Evolutionary conservation across 148 eudicot genomes (phyloP).

Genomic region (Vaccinium darrowii): DNA sequence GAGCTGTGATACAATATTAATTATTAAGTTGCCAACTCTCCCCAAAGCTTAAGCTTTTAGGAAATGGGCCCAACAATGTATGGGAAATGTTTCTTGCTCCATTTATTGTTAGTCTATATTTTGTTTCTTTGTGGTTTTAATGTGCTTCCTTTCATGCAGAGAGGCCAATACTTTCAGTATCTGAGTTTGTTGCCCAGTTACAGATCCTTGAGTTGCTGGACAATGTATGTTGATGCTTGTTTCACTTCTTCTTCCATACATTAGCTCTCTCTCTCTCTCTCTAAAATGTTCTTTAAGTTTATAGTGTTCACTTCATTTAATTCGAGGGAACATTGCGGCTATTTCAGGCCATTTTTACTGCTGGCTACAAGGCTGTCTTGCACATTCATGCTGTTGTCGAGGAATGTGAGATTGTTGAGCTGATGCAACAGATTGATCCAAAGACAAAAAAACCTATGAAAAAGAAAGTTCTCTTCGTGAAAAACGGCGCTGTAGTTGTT

Average conservation of each 20-base stretch:
- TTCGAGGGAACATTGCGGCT: background rate
- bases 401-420: constrained; percentile 93
- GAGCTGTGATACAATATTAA: too few species aligned
- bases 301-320: background rate
- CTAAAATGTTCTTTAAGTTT: background rate
- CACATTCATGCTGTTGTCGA: constrained; percentile 88
- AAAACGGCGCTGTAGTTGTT: constrained; percentile 67
- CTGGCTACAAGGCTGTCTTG: constrained; percentile 94
- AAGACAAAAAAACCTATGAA: constrained; percentile 77
- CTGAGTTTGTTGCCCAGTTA: constrained; percentile 82
- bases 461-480: constrained; percentile 80
- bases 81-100: background rate
- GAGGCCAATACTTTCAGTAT: constrained; percentile 66
- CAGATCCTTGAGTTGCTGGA: constrained; percentile 87
- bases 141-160: constrained; percentile 42
- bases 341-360: constrained; percentile 79
- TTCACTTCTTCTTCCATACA: background rate
- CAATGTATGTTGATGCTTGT: constrained; percentile 49
- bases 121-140: background rate
- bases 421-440: constrained; percentile 73
- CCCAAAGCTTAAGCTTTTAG: too few species aligned
- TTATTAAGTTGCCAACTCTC: too few species aligned
- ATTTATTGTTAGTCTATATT: background rate
- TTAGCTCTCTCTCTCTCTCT: background rate
- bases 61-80: too few species aligned